Conservation (phyloP, 2,329 filamentous ascomycete genomes). For the Fusarium sp. region DNA sequence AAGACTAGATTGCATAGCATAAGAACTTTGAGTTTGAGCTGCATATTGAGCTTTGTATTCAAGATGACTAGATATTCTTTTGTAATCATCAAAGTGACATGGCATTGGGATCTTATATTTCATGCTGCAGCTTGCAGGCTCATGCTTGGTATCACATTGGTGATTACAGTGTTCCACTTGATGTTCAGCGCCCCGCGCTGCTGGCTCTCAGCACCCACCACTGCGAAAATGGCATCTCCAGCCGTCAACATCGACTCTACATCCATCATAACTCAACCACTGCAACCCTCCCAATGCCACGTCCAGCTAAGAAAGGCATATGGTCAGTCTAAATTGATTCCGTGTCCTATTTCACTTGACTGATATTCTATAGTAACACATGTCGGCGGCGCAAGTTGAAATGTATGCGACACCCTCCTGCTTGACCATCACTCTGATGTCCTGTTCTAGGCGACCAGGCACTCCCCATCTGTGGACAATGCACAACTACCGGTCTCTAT, state of each 20-base stretch:
- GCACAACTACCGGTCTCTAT: conserved; percentile 47
- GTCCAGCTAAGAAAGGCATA: conserved; percentile 36
- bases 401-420: conserved; percentile 36
- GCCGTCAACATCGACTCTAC: not conserved
- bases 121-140: not conserved
- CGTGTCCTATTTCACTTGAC: fast-evolving
- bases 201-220: too few relatives aligned
- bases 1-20: not conserved
- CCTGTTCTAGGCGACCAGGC: conserved; percentile 46
- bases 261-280: not conserved
- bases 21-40: not conserved
- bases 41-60: not conserved
- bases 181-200: not conserved
- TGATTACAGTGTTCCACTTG: not conserved
- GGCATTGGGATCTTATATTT: not conserved
- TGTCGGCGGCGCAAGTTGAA: conserved; percentile 53
- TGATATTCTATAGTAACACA: conserved; percentile 46
- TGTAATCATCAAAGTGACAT: not conserved
- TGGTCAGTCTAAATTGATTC: conserved; percentile 9
- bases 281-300: conserved; percentile 26
- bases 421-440: conserved; percentile 1
- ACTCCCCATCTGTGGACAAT: conserved; percentile 49
- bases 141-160: not conserved
- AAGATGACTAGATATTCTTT: not conserved
- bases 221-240: not conserved